Conservation (phyloP, 2,329 filamentous ascomycete species). For the Sodiomyces alkalinus region DNA sequence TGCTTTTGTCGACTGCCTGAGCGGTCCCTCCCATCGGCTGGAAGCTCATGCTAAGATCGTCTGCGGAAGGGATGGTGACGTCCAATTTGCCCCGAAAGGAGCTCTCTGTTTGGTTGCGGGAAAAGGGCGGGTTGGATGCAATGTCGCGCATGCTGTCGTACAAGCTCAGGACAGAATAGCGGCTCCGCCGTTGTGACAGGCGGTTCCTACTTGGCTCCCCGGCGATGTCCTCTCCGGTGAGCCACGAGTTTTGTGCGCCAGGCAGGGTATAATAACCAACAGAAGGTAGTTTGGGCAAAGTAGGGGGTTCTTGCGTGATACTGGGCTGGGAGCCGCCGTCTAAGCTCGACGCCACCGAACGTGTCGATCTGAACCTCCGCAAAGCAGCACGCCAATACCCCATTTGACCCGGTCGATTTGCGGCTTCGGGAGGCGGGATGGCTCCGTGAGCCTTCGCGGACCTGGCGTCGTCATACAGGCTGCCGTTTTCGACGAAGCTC, state of each 20-base stretch:
- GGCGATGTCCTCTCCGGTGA: conserved; percentile 1
- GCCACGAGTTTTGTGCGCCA: conserved; percentile 1
- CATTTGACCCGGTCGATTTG: conserved; percentile 3
- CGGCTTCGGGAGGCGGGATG: neutral
- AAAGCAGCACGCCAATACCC: conserved; percentile 7
- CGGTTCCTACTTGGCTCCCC: neutral
- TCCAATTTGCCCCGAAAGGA: conserved; percentile 15
- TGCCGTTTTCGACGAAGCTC: conserved; percentile 13
- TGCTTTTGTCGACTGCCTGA: neutral
- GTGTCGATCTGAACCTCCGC: conserved; percentile 4
- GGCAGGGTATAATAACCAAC: conserved; percentile 1
- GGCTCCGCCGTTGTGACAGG: conserved; percentile 1
- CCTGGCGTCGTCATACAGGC: conserved; percentile 6
- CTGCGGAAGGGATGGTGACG: conserved; percentile 12
- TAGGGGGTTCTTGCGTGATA: conserved; percentile 1
- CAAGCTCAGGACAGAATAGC: conserved; percentile 2
- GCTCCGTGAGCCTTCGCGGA: conserved; percentile 8
- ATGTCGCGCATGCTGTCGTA: conserved; percentile 10
- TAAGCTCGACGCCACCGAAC: conserved; percentile 6
- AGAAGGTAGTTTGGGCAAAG: conserved; percentile 1
- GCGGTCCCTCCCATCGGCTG: too few species aligned
- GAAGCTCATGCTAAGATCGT: too few species aligned
- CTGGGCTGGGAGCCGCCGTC: conserved; percentile 1
- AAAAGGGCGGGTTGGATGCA: conserved; percentile 5
- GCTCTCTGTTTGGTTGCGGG: conserved; percentile 9